Evolutionary conservation across 345 rosid genomes (phyloP).

Genomic region (Leavenworthia alabamica): DNA sequence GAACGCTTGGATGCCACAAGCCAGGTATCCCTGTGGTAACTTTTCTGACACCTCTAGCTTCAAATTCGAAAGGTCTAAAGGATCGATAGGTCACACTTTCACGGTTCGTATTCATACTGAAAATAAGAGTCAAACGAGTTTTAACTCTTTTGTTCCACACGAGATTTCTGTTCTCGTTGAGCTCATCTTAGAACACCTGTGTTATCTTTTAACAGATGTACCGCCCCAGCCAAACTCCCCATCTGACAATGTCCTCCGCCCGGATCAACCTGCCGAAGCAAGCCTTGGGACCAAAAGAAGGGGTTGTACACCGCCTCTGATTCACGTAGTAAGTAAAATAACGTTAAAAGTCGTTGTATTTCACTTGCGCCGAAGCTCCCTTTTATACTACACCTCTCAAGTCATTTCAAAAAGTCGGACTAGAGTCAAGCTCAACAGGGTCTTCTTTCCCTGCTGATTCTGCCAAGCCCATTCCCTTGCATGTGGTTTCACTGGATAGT

Average conservation of each 20-base stretch:
- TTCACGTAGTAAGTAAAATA: background rate
- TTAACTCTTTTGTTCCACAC: slow-evolving; percentile 3
- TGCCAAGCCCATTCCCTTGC: background rate
- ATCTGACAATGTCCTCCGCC: background rate
- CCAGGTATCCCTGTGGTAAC: slow-evolving; percentile 24
- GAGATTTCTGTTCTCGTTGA: background rate
- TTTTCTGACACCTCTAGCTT: slow-evolving; percentile 24
- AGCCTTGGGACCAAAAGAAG: background rate
- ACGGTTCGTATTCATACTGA: slow-evolving; percentile 12
- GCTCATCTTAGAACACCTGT: slow-evolving; percentile 26
- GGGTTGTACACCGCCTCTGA: background rate
- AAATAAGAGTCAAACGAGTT: background rate
- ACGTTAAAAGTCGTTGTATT: too few species aligned
- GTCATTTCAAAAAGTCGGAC: background rate
- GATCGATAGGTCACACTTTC: slow-evolving; percentile 15
- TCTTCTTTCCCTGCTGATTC: background rate
- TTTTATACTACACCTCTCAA: too few species aligned
- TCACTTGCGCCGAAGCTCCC: too few species aligned
- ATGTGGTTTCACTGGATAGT: background rate
- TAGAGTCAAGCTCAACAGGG: background rate
- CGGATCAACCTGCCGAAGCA: background rate
- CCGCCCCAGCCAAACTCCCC: slow-evolving; percentile 12
- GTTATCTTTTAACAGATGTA: slow-evolving; percentile 34
- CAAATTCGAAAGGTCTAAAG: slow-evolving; percentile 21
- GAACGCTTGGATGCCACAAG: background rate